Evolutionary conservation across 1,284 basidiomycete genomes (phyloP).

Genomic region (Volvariella volvacea): DNA sequence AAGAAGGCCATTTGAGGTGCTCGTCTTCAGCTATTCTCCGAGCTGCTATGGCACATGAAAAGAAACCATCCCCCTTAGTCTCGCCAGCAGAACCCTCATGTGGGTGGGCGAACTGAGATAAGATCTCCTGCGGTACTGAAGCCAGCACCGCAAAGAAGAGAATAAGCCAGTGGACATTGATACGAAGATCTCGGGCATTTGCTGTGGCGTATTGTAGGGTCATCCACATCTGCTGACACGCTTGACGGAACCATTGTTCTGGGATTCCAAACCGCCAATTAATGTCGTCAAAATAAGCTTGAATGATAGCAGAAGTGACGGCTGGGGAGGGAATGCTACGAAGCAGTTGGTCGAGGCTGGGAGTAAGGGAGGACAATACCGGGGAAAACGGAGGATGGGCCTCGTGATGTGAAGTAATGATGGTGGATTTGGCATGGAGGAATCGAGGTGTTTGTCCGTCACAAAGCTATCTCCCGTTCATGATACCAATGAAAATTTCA

Average conservation of each 20-base stretch:
- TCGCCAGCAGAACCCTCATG: neutral
- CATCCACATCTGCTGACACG: conserved; percentile 39
- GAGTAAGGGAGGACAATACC: conserved; percentile 15
- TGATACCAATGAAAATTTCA: conserved; percentile 1
- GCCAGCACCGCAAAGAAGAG: conserved; percentile 43
- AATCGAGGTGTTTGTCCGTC: conserved; percentile 24
- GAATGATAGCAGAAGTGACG: conserved; percentile 26
- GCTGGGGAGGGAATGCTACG: conserved; percentile 29
- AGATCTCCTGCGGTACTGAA: conserved; percentile 22
- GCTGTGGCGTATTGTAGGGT: conserved; percentile 25
- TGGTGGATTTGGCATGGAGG: conserved; percentile 29
- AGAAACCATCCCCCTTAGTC: conserved; percentile 25
- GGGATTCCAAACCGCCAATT: conserved; percentile 49
- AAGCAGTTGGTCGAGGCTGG: conserved; percentile 30
- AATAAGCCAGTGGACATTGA: conserved; percentile 44
- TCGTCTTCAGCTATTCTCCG: conserved; percentile 40
- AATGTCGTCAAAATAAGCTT: conserved; percentile 34
- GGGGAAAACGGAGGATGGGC: conserved; percentile 8
- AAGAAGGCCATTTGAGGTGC: conserved; percentile 30
- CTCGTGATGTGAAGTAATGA: conserved; percentile 21
- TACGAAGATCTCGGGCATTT: conserved; percentile 21
- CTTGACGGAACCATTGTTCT: conserved; percentile 36
- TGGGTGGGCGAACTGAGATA: neutral
- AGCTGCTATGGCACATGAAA: conserved; percentile 36
- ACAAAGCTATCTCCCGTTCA: conserved; percentile 21